phyloP scores from a whole-genome alignment of 2,329 filamentous ascomycete genomes.

The Paracoccidioides lutzii region DNA sequence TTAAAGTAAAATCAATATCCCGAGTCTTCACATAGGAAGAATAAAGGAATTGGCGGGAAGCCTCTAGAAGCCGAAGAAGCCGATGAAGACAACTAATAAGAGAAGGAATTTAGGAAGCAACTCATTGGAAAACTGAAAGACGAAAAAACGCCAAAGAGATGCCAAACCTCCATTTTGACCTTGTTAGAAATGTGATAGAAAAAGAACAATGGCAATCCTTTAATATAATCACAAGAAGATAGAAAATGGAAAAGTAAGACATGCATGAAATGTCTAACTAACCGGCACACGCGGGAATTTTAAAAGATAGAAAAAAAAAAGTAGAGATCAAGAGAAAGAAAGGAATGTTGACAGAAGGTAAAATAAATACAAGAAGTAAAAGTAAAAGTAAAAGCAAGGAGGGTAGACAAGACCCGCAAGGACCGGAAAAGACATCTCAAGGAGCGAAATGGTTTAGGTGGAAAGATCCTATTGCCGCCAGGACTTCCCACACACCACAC shows the following conservation, averaged over 20 bases:
- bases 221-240: neutral
- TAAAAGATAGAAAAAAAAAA: neutral
- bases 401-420: neutral
- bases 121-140: neutral
- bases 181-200: neutral
- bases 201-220: neutral
- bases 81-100: too few relatives aligned
- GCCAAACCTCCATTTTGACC: neutral
- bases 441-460: too few relatives aligned
- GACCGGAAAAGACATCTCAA: neutral
- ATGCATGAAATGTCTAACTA: neutral
- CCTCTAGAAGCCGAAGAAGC: too few relatives aligned
- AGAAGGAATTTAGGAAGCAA: neutral
- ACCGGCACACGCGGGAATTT: neutral
- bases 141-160: neutral
- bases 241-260: neutral
- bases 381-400: neutral
- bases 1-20: too few relatives aligned
- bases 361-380: neutral
- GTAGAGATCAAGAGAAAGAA: neutral
- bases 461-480: conserved; percentile 27
- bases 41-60: too few relatives aligned
- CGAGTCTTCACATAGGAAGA: too few relatives aligned
- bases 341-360: neutral
- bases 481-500: conserved; percentile 36